These are phyloP conservation scores for Populus simonii DNA, from an alignment of 345 rosid genomes.

Conservation along the genomic window DNA sequence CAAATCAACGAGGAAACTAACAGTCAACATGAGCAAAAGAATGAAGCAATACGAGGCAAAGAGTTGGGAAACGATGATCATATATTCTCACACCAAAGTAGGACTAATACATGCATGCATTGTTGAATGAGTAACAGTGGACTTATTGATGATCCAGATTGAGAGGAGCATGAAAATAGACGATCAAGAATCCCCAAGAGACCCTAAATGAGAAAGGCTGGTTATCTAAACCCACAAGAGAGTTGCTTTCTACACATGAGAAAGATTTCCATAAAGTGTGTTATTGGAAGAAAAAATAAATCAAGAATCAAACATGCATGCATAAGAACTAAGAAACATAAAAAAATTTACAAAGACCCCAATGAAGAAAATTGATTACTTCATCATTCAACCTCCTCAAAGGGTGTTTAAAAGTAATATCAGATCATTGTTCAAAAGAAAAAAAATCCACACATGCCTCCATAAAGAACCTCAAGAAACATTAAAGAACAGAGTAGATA, in stretches of 20 bases:
- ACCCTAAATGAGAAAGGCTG: neutral
- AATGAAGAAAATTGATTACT: neutral
- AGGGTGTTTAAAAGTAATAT: neutral
- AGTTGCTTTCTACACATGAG: neutral
- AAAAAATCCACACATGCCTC: constrained; percentile 2
- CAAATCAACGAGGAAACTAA: neutral
- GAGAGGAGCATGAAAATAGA: neutral
- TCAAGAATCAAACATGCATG: neutral
- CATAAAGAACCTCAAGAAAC: neutral
- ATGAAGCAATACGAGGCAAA: constrained; percentile 1
- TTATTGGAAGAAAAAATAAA: neutral
- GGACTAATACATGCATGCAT: neutral
- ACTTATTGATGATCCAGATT: neutral
- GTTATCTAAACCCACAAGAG: neutral
- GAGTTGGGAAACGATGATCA: neutral
- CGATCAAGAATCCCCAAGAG: neutral
- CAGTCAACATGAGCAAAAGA: neutral
- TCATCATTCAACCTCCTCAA: constrained; percentile 7
- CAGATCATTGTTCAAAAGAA: constrained; percentile 5
- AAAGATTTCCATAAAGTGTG: neutral
- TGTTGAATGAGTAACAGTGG: neutral
- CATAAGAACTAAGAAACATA: neutral
- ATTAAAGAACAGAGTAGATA: neutral
- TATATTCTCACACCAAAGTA: neutral
- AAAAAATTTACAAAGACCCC: neutral